Conservation (phyloP, 441 rosid genomes). For the Viola pubescens region DNA sequence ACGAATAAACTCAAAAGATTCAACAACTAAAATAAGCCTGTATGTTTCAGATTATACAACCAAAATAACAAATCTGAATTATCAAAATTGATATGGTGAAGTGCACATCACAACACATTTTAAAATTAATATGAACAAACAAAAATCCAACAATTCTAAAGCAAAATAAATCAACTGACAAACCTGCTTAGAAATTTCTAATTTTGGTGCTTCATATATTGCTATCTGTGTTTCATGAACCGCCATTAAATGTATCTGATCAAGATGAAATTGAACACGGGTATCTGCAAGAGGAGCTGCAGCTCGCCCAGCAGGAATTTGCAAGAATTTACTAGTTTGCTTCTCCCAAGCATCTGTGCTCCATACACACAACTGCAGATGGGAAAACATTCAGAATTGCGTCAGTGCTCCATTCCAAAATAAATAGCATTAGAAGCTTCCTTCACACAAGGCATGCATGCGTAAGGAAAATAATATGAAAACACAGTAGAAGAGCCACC, state of each 20-base stretch:
- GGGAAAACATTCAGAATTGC: conserved; percentile 8
- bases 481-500: background rate
- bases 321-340: conserved; percentile 65
- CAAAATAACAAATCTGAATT: no score
- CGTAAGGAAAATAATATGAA: background rate
- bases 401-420: conserved; percentile 2
- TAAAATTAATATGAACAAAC: background rate
- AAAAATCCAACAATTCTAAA: background rate
- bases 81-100: no score
- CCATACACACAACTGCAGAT: conserved; percentile 64
- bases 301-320: conserved; percentile 42
- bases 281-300: conserved; percentile 55
- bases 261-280: conserved; percentile 66
- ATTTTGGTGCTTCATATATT: conserved; percentile 55
- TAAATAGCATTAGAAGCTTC: background rate
- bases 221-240: conserved; percentile 81
- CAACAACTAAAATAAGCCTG: no score
- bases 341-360: conserved; percentile 87
- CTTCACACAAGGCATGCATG: no score
- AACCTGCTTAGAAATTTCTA: conserved; percentile 69
- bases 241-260: conserved; percentile 51
- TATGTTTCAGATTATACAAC: no score
- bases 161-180: background rate
- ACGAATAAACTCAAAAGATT: no score
- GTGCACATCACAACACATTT: no score